phyloP scores from a whole-genome alignment of 768 basidiomycete species.

The Russula compacta region DNA sequence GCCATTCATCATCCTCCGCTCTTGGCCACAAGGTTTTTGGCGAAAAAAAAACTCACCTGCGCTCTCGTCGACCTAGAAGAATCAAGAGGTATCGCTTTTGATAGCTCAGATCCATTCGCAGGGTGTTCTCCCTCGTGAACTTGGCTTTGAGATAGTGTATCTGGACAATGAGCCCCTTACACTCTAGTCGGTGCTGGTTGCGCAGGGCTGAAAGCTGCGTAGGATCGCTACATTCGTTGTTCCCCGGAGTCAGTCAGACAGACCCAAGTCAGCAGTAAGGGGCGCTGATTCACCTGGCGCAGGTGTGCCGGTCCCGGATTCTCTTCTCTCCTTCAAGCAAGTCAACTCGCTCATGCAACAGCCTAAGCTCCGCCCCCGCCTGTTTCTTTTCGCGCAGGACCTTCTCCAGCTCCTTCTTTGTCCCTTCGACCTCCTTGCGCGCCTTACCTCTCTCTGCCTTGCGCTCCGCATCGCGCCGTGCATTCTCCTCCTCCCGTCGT shows the following conservation, averaged over 20 bases:
- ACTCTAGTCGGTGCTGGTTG: conserved; percentile 71
- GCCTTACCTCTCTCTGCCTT: conserved; percentile 45
- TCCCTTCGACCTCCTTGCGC: conserved; percentile 17
- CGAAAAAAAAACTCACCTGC: conserved; percentile 57
- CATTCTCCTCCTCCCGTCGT: conserved; percentile 58
- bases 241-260: background rate
- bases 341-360: conserved; percentile 30
- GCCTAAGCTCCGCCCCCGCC: conserved; percentile 50
- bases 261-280: background rate
- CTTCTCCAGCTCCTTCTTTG: conserved; percentile 27
- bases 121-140: conserved; percentile 73
- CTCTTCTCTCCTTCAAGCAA: conserved; percentile 33
- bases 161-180: conserved; percentile 85
- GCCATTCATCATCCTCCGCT: background rate
- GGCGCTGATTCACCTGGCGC: conserved; percentile 40
- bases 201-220: conserved; percentile 45
- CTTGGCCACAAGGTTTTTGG: background rate
- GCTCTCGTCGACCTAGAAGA: conserved; percentile 61
- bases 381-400: conserved; percentile 63
- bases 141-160: conserved; percentile 89
- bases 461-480: conserved; percentile 33
- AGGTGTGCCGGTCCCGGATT: conserved; percentile 52
- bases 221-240: conserved; percentile 36
- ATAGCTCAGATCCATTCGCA: conserved; percentile 67
- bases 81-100: conserved; percentile 85